These are phyloP conservation scores for Xylaria sp. DNA, from an alignment of 2,329 filamentous ascomycete genomes.

Conservation along the genomic window DNA sequence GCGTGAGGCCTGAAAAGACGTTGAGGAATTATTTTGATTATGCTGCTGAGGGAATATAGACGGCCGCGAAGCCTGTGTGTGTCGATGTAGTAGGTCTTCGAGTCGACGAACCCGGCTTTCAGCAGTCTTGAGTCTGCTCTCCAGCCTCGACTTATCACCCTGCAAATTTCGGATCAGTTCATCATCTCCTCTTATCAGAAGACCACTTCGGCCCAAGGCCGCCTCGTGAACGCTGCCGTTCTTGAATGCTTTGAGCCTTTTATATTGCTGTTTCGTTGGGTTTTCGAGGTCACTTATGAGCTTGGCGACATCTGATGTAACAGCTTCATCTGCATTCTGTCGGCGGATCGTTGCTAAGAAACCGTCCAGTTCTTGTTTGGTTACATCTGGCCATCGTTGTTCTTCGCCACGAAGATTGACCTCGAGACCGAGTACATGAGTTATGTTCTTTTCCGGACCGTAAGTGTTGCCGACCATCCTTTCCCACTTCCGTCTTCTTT, in stretches of 20 bases:
- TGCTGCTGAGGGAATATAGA: conserved; percentile 66
- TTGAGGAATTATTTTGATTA: conserved; percentile 62
- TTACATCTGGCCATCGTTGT: conserved; percentile 81
- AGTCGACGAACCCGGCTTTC: conserved; percentile 90
- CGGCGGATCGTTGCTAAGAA: conserved; percentile 75
- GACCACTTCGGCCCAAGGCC: conserved; percentile 85
- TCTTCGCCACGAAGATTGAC: conserved; percentile 86
- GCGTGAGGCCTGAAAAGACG: conserved; percentile 59
- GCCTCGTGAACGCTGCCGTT: conserved; percentile 95
- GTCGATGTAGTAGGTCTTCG: conserved; percentile 91
- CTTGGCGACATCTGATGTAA: conserved; percentile 78
- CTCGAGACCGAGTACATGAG: conserved; percentile 79
- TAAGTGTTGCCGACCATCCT: conserved; percentile 83
- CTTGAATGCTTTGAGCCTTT: conserved; percentile 92
- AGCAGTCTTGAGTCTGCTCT: conserved; percentile 81
- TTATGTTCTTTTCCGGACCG: conserved; percentile 72
- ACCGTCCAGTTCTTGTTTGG: conserved; percentile 78
- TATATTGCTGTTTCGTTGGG: conserved; percentile 87
- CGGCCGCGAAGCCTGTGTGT: conserved; percentile 69
- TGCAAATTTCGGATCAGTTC: conserved; percentile 81
- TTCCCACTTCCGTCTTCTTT: conserved; percentile 89
- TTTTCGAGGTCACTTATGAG: conserved; percentile 81
- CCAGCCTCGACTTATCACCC: conserved; percentile 81
- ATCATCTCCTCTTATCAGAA: conserved; percentile 87
- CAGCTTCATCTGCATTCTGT: conserved; percentile 71